These are phyloP conservation scores for Micractinium sp. DNA, from an alignment of 139 green algal genomes.

Conservation along the genomic window DNA sequence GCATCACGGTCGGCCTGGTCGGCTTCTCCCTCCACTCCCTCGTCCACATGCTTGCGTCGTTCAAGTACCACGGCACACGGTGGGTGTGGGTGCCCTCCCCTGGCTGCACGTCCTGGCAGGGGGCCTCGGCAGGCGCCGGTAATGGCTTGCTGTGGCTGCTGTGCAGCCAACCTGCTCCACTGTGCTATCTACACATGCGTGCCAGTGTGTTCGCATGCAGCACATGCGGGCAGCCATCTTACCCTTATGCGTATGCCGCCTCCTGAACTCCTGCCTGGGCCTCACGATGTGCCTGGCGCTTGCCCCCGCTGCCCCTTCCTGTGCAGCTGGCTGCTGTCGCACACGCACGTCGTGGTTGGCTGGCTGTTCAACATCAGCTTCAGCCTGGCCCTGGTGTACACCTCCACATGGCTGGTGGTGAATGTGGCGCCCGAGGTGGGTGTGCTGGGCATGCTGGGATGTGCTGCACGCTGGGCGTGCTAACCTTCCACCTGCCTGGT, in stretches of 20 bases:
- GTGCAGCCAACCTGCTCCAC: too few species aligned
- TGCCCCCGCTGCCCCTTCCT: not conserved
- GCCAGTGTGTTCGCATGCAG: not conserved
- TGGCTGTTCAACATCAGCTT: slow-evolving; percentile 86
- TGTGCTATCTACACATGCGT: not conserved
- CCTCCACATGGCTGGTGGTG: slow-evolving; percentile 76
- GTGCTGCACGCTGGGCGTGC: too few species aligned
- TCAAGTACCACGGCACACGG: slow-evolving; percentile 78
- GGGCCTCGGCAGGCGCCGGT: not conserved
- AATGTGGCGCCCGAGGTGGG: slow-evolving; percentile 73
- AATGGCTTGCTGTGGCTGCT: not conserved
- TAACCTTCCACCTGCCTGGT: slow-evolving; percentile 69
- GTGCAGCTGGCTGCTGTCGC: slow-evolving; percentile 56
- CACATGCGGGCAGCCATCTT: not conserved
- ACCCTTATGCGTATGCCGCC: not conserved
- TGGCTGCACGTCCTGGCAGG: not conserved
- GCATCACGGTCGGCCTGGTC: slow-evolving; percentile 73
- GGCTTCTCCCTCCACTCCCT: slow-evolving; percentile 76
- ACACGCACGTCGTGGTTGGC: slow-evolving; percentile 62
- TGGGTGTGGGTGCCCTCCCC: slow-evolving; percentile 3
- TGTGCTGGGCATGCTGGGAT: slow-evolving; percentile 67
- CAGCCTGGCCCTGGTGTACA: slow-evolving; percentile 68
- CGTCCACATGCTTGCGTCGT: slow-evolving; percentile 66
- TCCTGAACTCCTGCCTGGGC: not conserved
- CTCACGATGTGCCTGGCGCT: not conserved